Evolutionary conservation across 2,329 filamentous ascomycete genomes (phyloP).

Genomic region (Xylariaceae sp.): DNA sequence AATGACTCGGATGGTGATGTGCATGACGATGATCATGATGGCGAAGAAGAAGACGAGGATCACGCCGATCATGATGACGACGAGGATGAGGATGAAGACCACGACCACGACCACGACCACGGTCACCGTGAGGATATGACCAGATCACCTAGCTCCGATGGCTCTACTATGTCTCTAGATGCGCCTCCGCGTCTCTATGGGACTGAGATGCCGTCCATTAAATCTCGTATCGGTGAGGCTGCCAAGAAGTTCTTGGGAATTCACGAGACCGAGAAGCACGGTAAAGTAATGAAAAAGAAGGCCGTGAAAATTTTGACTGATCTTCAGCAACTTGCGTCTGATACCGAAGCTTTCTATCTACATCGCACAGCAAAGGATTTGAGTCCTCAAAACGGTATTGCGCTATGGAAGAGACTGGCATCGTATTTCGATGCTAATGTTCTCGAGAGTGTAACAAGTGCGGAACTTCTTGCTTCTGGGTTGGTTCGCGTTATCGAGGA

Average conservation of each 20-base stretch:
- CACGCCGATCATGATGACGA: conserved; percentile 36
- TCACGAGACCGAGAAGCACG: conserved; percentile 71
- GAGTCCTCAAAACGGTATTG: conserved; percentile 48
- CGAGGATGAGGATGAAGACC: conserved; percentile 48
- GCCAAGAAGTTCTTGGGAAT: conserved; percentile 79
- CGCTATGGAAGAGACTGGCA: conserved; percentile 70
- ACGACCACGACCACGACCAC: conserved; percentile 40
- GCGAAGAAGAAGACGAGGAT: conserved; percentile 40
- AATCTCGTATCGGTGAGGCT: conserved; percentile 66
- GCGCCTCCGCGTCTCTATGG: conserved; percentile 45
- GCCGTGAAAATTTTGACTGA: conserved; percentile 69
- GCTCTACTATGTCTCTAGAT: conserved; percentile 60
- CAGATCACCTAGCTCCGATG: conserved; percentile 63
- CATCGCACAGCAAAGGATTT: conserved; percentile 44
- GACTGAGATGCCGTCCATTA: conserved; percentile 52
- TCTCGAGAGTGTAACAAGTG: conserved; percentile 89
- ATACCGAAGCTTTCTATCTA: conserved; percentile 69
- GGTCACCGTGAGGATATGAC: conserved; percentile 51
- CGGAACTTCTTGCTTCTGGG: conserved; percentile 84
- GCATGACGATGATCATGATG: conserved; percentile 10
- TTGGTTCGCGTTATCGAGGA: conserved; percentile 79
- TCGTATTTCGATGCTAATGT: conserved; percentile 85
- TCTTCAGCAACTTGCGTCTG: conserved; percentile 63
- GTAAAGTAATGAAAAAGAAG: conserved; percentile 70
- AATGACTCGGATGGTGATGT: conserved; percentile 45